phyloP scores from a whole-genome alignment of 306 rosid species.

The Amphicarpaea edgeworthii region DNA sequence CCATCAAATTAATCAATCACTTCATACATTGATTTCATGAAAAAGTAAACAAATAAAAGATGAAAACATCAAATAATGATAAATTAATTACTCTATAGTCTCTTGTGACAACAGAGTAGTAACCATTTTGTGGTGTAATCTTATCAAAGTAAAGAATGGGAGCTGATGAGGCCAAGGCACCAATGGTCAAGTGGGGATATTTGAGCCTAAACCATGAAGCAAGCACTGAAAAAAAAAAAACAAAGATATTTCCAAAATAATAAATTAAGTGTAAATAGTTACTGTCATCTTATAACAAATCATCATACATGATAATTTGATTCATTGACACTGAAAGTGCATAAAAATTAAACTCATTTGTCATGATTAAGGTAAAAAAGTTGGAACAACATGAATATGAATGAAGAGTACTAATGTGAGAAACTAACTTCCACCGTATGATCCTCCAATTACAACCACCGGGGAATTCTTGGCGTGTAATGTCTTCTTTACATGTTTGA shows the following conservation, averaged over 20 bases:
- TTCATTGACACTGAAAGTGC: not conserved
- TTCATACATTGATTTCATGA: not conserved
- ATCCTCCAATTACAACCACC: slow-evolving; percentile 71
- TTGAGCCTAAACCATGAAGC: slow-evolving; percentile 91
- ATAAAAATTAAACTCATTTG: not conserved
- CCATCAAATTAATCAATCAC: slow-evolving; percentile 1
- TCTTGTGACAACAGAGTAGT: slow-evolving; percentile 58
- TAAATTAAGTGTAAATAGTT: not conserved
- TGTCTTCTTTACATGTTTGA: slow-evolving; percentile 57
- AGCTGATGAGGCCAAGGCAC: slow-evolving; percentile 87
- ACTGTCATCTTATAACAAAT: not conserved
- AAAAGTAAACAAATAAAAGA: not conserved
- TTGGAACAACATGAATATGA: not conserved
- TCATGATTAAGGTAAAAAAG: not conserved
- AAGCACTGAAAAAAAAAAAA: slow-evolving; percentile 65
- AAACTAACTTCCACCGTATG: slow-evolving; percentile 81
- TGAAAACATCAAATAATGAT: not conserved
- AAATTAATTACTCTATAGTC: slow-evolving; percentile 67
- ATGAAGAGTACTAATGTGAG: not conserved
- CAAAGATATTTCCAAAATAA: not conserved
- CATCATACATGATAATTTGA: not conserved
- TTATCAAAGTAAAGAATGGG: slow-evolving; percentile 76
- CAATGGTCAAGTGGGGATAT: slow-evolving; percentile 79
- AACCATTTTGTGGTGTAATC: slow-evolving; percentile 61
- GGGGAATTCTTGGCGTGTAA: slow-evolving; percentile 59